Conservation (phyloP, 1,284 basidiomycete genomes). For the Megacollybia platyphylla region DNA sequence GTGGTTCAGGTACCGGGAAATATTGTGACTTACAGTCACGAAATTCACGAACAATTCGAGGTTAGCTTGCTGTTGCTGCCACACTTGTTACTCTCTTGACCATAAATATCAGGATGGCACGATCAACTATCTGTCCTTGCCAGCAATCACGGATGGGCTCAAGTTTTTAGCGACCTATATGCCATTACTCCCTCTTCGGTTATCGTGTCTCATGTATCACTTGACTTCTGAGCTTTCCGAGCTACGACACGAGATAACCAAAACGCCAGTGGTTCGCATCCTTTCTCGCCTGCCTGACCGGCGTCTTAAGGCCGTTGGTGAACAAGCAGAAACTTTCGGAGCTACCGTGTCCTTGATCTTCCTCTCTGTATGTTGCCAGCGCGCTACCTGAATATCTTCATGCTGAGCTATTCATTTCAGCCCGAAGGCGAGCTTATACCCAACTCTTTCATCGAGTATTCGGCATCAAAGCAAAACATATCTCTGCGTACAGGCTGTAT, state of each 20-base stretch:
- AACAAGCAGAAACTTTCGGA: slow-evolving; percentile 48
- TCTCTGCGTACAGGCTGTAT: slow-evolving; percentile 74
- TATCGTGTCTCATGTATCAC: slow-evolving; percentile 50
- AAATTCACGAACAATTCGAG: slow-evolving; percentile 64
- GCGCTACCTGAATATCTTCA: background rate
- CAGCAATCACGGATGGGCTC: slow-evolving; percentile 64
- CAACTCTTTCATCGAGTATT: slow-evolving; percentile 57
- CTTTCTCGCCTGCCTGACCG: slow-evolving; percentile 46
- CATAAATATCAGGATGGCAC: slow-evolving; percentile 56
- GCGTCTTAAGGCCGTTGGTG: slow-evolving; percentile 43
- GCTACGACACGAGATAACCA: slow-evolving; percentile 45
- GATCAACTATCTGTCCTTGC: slow-evolving; percentile 65
- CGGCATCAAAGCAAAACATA: slow-evolving; percentile 50
- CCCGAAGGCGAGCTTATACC: slow-evolving; percentile 52
- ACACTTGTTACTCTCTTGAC: background rate
- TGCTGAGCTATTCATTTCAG: slow-evolving; percentile 19
- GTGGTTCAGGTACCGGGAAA: slow-evolving; percentile 69
- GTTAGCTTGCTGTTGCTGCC: slow-evolving; percentile 20
- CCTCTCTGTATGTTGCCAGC: slow-evolving; percentile 34
- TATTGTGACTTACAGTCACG: slow-evolving; percentile 46
- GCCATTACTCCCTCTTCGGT: slow-evolving; percentile 60
- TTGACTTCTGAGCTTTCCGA: slow-evolving; percentile 40
- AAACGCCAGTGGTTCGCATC: slow-evolving; percentile 46
- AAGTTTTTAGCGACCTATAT: slow-evolving; percentile 65
- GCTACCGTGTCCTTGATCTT: slow-evolving; percentile 54